These are phyloP conservation scores for Alloteropsis semialata DNA, from an alignment of 176 grass and related monocot species.

Conservation along the genomic window DNA sequence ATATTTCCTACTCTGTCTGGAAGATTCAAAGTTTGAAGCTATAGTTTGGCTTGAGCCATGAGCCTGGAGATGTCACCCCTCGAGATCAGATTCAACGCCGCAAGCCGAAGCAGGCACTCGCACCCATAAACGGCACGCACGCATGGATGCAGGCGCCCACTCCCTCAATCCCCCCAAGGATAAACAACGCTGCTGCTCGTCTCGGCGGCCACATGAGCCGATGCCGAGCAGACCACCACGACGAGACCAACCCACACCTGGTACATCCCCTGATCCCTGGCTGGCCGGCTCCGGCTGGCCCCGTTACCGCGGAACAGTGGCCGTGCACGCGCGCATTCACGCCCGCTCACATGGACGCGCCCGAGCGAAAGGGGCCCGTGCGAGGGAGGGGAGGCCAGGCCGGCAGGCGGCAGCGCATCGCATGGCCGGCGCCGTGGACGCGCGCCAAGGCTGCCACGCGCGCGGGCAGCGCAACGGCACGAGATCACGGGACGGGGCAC, in stretches of 20 bases:
- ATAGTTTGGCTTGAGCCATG: background rate
- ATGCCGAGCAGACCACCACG: background rate
- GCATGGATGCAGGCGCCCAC: background rate
- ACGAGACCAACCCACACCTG: background rate
- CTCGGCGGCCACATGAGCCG: background rate
- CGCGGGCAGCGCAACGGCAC: background rate
- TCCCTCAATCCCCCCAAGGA: too few species aligned
- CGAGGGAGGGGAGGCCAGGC: too few species aligned
- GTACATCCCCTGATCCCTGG: background rate
- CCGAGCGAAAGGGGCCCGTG: background rate
- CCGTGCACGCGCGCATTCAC: background rate
- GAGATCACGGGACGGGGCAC: background rate
- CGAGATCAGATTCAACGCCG: background rate
- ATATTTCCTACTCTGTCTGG: too few species aligned
- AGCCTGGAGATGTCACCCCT: background rate
- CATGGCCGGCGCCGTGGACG: background rate
- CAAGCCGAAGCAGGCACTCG: background rate
- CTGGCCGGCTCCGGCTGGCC: background rate
- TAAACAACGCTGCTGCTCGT: background rate
- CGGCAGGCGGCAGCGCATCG: background rate
- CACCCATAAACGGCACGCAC: background rate
- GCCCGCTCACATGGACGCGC: background rate
- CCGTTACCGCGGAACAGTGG: constrained; percentile 9
- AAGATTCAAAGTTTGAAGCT: background rate
- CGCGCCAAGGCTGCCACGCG: background rate